Percentiles rank a stretch among this genome's conserved stretches.
Conservation (phyloP, 2,329 filamentous ascomycete species). For the Coniochaeta ligniaria region DNA sequence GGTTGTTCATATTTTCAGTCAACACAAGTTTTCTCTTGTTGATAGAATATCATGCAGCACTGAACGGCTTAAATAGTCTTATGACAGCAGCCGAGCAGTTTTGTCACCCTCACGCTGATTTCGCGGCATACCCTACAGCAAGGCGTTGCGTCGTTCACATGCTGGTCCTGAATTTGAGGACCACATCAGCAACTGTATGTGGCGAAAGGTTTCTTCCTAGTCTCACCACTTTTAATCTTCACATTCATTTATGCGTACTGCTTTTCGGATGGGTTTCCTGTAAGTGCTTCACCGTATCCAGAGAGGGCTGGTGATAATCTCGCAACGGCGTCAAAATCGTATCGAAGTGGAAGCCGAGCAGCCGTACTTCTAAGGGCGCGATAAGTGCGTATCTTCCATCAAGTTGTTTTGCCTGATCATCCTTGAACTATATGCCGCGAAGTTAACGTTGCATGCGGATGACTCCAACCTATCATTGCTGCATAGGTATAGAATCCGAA, state of each 20-base stretch:
- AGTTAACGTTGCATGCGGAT: not conserved
- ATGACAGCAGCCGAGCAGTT: no score
- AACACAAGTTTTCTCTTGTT: not conserved
- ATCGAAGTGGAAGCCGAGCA: not conserved
- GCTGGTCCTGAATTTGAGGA: no score
- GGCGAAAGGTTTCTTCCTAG: no score
- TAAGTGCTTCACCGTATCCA: not conserved
- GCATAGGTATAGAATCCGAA: not conserved
- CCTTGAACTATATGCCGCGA: not conserved
- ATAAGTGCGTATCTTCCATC: not conserved
- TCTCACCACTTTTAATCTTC: not conserved
- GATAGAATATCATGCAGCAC: no score
- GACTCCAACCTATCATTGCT: not conserved
- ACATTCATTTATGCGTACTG: not conserved
- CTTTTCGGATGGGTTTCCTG: not conserved
- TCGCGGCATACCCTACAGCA: no score
- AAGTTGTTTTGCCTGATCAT: not conserved
- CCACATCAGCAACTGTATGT: no score
- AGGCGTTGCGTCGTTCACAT: no score
- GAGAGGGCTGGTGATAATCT: not conserved
- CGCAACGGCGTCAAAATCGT: not conserved
- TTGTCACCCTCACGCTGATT: no score
- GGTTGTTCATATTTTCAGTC: not conserved
- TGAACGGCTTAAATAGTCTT: no score
- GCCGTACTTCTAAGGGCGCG: not conserved